These are phyloP conservation scores for Aegilops speltoides DNA, from an alignment of 176 grass and related monocot genomes.

Conservation along the genomic window DNA sequence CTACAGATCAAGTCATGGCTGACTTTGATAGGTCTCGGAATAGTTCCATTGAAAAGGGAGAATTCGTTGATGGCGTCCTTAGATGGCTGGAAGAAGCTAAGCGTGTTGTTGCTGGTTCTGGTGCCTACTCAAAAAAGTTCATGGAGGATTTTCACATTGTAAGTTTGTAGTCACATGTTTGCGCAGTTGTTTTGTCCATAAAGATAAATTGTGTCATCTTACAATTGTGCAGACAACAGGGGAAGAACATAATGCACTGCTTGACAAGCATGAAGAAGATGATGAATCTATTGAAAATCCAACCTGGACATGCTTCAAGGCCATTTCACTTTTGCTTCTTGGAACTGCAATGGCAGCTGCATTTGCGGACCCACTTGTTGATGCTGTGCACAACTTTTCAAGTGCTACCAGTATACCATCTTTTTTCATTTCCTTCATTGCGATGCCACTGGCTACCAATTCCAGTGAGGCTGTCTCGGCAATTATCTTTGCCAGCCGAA, in stretches of 20 bases:
- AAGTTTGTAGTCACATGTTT: background rate
- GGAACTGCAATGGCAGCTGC: conserved; percentile 74
- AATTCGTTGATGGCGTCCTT: conserved; percentile 55
- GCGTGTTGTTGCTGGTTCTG: conserved; percentile 8
- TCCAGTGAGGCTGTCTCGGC: conserved; percentile 92
- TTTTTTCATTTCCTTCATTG: conserved; percentile 95
- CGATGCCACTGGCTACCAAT: conserved; percentile 89
- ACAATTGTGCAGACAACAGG: conserved; percentile 61
- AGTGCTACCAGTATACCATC: conserved; percentile 77
- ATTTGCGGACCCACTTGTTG: conserved; percentile 87
- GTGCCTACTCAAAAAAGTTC: conserved; percentile 50
- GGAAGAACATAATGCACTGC: conserved; percentile 56
- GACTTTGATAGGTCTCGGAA: conserved; percentile 70
- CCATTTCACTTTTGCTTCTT: conserved; percentile 65
- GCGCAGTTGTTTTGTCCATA: background rate
- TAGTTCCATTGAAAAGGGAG: conserved; percentile 46
- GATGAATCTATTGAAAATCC: conserved; percentile 55
- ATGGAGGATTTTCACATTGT: conserved; percentile 61
- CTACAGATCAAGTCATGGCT: conserved; percentile 59
- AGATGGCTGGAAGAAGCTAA: conserved; percentile 68
- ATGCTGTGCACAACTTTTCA: conserved; percentile 84
- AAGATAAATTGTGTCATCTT: background rate
- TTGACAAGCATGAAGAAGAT: conserved; percentile 48
- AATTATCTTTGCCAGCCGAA: conserved; percentile 78
- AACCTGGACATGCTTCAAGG: conserved; percentile 59